A percentile compares a stretch with the other conserved stretches of the same genome.
phyloP scores from a whole-genome alignment of 2,329 filamentous ascomycete genomes.

The Verticillium klebahnii region DNA sequence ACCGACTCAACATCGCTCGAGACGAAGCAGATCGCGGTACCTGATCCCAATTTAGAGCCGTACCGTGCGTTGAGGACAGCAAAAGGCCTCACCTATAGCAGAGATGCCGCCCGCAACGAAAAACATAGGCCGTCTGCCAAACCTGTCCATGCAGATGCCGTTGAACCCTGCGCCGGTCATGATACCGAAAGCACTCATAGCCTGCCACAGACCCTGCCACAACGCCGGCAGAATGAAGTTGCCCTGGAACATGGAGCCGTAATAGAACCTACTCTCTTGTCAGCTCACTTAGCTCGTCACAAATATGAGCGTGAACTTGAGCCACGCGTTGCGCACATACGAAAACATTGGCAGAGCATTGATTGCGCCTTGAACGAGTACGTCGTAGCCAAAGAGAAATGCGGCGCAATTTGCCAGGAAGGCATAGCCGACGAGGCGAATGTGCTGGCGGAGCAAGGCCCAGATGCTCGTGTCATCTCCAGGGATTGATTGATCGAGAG shows the following conservation, averaged over 20 bases:
- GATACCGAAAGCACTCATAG: background rate
- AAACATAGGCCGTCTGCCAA: background rate
- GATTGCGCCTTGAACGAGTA: background rate
- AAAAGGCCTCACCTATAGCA: background rate
- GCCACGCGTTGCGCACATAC: background rate
- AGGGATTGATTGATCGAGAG: background rate
- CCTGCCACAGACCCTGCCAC: background rate
- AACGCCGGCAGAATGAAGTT: background rate
- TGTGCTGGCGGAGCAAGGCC: background rate
- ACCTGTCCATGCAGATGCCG: background rate
- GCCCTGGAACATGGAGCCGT: background rate
- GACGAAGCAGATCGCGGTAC: background rate
- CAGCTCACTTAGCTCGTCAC: background rate
- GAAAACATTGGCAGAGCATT: background rate
- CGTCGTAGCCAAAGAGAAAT: background rate
- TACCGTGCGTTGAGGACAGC: background rate
- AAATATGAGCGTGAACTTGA: too few species aligned
- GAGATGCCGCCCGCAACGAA: background rate
- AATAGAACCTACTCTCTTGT: background rate
- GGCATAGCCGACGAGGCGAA: background rate
- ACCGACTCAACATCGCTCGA: background rate
- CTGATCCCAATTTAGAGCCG: background rate
- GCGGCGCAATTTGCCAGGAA: background rate
- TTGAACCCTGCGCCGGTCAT: background rate
- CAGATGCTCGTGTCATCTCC: background rate